phyloP scores from a whole-genome alignment of 2,329 filamentous ascomycete genomes.

The Ophidiomyces ophidiicola region DNA sequence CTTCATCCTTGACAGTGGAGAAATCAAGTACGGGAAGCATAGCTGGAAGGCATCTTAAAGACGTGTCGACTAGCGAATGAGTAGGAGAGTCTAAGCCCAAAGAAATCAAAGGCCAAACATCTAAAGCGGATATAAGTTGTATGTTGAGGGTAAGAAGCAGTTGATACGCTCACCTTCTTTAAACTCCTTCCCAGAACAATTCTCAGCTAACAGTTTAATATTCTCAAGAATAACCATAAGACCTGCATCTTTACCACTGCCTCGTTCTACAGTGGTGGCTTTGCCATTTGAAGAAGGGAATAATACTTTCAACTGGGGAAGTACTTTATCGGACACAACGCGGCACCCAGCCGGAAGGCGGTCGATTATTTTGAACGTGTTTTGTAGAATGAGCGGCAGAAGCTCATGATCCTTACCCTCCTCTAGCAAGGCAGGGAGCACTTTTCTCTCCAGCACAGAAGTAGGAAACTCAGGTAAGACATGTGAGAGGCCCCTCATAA shows the following conservation, averaged over 20 bases:
- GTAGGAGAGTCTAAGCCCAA: slow-evolving; percentile 78
- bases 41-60: slow-evolving; percentile 62
- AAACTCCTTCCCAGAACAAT: slow-evolving; percentile 82
- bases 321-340: slow-evolving; percentile 70
- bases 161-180: slow-evolving; percentile 58
- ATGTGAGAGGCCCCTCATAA: slow-evolving; percentile 75
- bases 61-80: slow-evolving; percentile 76
- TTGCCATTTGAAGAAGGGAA: slow-evolving; percentile 50
- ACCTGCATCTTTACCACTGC: slow-evolving; percentile 73
- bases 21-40: slow-evolving; percentile 88
- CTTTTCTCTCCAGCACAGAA: slow-evolving; percentile 87
- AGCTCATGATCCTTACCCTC: slow-evolving; percentile 89
- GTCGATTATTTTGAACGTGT: slow-evolving; percentile 79
- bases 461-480: slow-evolving; percentile 87
- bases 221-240: slow-evolving; percentile 86
- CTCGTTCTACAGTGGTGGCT: slow-evolving; percentile 52
- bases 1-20: slow-evolving; percentile 89
- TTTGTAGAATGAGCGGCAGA: slow-evolving; percentile 72
- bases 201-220: slow-evolving; percentile 60
- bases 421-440: slow-evolving; percentile 76
- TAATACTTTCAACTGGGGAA: slow-evolving; percentile 71
- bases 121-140: slow-evolving; percentile 34
- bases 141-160: not conserved
- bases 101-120: slow-evolving; percentile 76
- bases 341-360: slow-evolving; percentile 65